A percentile compares a stretch with the other conserved stretches of the same genome.
Conservation (phyloP, 768 basidiomycete species). For the Tylopilus felleus region DNA sequence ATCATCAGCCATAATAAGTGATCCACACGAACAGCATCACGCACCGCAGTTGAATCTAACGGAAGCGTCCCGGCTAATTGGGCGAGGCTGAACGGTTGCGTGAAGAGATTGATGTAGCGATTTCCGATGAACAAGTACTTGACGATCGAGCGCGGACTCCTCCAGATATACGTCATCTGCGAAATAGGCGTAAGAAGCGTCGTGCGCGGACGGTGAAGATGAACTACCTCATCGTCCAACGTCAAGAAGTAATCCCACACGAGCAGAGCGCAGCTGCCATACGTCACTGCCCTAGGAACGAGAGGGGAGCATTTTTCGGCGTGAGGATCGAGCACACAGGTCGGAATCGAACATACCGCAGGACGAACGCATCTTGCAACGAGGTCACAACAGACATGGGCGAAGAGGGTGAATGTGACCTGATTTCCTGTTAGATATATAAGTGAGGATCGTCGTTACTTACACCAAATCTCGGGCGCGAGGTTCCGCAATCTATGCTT, state of each 20-base stretch:
- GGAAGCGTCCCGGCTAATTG: neutral
- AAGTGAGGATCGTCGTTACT: neutral
- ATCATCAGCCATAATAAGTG: neutral
- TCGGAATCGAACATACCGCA: neutral
- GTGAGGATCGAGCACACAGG: neutral
- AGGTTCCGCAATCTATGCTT: neutral
- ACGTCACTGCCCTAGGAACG: neutral
- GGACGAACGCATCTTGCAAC: neutral
- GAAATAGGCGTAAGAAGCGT: neutral
- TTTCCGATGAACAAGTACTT: conserved; percentile 3
- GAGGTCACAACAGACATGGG: neutral
- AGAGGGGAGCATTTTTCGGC: neutral
- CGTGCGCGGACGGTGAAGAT: neutral
- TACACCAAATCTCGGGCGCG: neutral
- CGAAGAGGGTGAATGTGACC: neutral
- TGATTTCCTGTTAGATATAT: neutral
- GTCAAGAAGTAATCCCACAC: conserved; percentile 7
- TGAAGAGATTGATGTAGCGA: conserved; percentile 2
- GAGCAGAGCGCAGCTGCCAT: neutral
- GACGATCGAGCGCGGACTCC: neutral
- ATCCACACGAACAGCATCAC: neutral
- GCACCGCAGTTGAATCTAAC: neutral
- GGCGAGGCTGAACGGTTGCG: neutral
- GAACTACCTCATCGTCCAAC: conserved; percentile 3
- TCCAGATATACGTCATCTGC: neutral